Base-by-base conservation (phyloP, 768 basidiomycete genomes). In the Mycena galericulata region DNA sequence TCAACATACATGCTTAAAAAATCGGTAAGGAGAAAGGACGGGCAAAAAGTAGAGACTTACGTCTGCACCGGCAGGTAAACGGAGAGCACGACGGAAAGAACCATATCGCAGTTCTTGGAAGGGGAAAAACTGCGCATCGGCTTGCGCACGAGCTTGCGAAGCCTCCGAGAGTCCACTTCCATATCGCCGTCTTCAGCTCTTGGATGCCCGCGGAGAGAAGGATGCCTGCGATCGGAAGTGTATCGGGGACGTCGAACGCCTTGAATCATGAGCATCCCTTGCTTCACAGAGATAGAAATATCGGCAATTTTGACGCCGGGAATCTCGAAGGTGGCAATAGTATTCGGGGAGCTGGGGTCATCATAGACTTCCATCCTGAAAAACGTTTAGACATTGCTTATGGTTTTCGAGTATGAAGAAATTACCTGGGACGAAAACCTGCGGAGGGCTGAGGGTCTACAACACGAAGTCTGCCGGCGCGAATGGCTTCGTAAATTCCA, bases 21-120 rank as follows among this genome's bases (percentile, higher is more conserved):
- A 56, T 38, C 36, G 54, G 54, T 50, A 62, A 60, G 63, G 67
- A 17, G 46, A 50, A 64, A 49, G 43, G 49, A 22, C 20, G 58
- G 32, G 14, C 4, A 24, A 15, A 45, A 38, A 51, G 32, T 22
- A 17, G 30, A 62, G 29, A 72, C 77, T 73, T 64, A 83, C 86
- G 77, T 81, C 79, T 20, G 79, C 77, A 22, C 81, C 82, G 3
- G 71, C 58, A 11, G 84, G 83, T 18, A 87, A 64, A 24, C 71
- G 76, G 12, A 87, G 70, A 7, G 75, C 72, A 14, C 84, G 80
- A 11, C 76, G 75, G 68, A 87, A 87, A n/a, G 70, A 67, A 8
- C 86, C 86, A 60, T 81, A 85, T 12, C 84, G 79, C 20, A 87
- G 71, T 51, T 87, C 86, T 17, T 82, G 78, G 11, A 77, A 54